Conservation (phyloP, 2,329 filamentous ascomycete species). For the Colletotrichum lindemuthianum region DNA sequence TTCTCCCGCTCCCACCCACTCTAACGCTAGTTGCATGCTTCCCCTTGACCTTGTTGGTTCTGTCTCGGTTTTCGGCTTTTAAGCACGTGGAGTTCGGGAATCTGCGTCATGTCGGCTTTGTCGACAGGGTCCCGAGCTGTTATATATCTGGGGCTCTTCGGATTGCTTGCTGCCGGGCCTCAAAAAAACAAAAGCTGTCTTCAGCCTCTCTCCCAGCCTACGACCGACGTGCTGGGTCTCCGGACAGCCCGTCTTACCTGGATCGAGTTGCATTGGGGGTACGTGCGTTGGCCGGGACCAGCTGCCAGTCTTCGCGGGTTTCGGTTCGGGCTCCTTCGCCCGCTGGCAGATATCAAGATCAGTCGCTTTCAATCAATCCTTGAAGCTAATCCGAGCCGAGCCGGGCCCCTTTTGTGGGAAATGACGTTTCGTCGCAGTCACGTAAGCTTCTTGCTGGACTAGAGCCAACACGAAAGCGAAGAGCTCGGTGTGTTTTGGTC, state of each 20-base stretch:
- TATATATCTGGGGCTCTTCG: not conserved
- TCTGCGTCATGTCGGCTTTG: slow-evolving; percentile 16
- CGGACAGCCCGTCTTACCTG: slow-evolving; percentile 16
- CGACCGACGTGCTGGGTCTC: slow-evolving; percentile 1
- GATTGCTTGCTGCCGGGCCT: not conserved
- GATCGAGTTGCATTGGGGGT: not conserved
- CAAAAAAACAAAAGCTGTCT: not conserved
- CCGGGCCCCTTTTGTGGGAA: too few relatives aligned
- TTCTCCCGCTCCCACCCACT: slow-evolving; percentile 20
- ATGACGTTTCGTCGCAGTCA: too few relatives aligned
- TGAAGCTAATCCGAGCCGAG: slow-evolving; percentile 8
- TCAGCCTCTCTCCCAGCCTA: not conserved
- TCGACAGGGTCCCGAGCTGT: slow-evolving; percentile 28
- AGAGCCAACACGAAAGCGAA: not conserved
- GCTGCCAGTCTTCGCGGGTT: not conserved
- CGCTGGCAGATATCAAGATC: too few relatives aligned
- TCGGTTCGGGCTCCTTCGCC: slow-evolving; percentile 3
- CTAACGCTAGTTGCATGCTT: not conserved
- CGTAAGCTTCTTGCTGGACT: too few relatives aligned
- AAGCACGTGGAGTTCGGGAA: slow-evolving; percentile 7
- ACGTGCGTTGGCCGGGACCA: slow-evolving; percentile 4
- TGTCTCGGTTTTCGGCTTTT: not conserved
- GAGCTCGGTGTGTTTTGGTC: too few relatives aligned
- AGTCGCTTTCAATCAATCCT: not conserved
- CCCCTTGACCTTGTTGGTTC: not conserved